A percentile compares a stretch with the other conserved stretches of the same genome.
Conservation (phyloP, 1,284 basidiomycete species). For the Pyrrhoderma lamaoense region DNA sequence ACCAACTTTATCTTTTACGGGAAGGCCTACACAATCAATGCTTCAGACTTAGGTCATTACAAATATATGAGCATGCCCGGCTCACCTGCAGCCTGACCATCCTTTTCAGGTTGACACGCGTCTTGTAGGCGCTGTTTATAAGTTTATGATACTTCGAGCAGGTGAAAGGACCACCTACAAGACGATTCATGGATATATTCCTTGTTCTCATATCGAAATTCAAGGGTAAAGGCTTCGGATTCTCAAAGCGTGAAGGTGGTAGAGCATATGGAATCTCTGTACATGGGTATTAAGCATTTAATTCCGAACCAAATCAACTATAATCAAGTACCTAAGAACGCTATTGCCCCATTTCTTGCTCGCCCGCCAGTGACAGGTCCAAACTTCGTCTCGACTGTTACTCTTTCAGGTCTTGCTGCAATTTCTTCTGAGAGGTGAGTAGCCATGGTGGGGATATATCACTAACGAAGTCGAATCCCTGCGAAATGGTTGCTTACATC, state of each 20-base stretch:
- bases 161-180: slow-evolving; percentile 34
- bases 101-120: slow-evolving; percentile 50
- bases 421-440: slow-evolving; percentile 45
- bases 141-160: background rate
- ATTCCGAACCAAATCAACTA: background rate
- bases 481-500: no score
- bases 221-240: slow-evolving; percentile 49
- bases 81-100: slow-evolving; percentile 51
- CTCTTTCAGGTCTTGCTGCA: slow-evolving; percentile 31
- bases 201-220: slow-evolving; percentile 45
- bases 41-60: no score
- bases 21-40: slow-evolving; percentile 32
- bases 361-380: slow-evolving; percentile 52
- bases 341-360: slow-evolving; percentile 49
- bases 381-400: slow-evolving; percentile 46
- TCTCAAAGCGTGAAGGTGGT: slow-evolving; percentile 53
- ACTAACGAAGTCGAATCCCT: no score
- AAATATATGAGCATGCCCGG: no score
- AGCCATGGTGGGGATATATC: background rate
- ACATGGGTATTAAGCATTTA: background rate
- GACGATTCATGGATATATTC: slow-evolving; percentile 55
- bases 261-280: slow-evolving; percentile 69
- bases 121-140: slow-evolving; percentile 32
- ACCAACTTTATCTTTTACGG: slow-evolving; percentile 52
- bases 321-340: slow-evolving; percentile 48